Base-by-base conservation (phyloP, 352 stramenopile genomes). In the Phytophthora ohioensis region DNA sequence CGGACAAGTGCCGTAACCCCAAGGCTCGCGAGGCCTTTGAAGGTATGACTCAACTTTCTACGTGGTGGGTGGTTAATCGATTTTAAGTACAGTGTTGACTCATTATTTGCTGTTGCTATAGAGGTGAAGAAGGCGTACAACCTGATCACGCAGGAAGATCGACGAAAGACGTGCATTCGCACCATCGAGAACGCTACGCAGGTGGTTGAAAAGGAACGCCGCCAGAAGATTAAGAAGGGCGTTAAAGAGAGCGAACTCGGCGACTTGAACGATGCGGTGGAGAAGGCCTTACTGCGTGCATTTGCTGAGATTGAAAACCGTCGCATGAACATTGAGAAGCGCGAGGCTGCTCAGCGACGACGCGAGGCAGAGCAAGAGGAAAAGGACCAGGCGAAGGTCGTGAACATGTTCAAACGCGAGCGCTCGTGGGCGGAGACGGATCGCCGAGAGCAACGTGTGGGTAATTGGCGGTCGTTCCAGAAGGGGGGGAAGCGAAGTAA, bases 121-220 rank as follows among this genome's bases (percentile, higher is more conserved):
- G 87, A 95, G 80, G 75, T 96, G 54, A 95, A 78, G n/a, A 94
- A 95, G 69, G 87, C 88, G 45, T 87, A 97, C 70, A 87, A 94
- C n/a, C 65, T 90, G 21, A 83, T 96, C n/a, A 76, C 78, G 55
- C 89, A 96, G 43, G 88, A 94, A 71, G 90, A 96, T 51, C 84
- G 88, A 13, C 85, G 85, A n/a, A 94, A 94, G 70, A 89, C 73
- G 27, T 92, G 75, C 67, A 83, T 91, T 53, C 81, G 79, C n/a
- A 80, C 90, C 49, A 97, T 97, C 32, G 80, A 92, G 45, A 94
- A 90, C 48, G 82, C 87, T 9, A 85, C 71, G 7, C 75, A 87
- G 15, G 80, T 80, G 13, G 87, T 92, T 8, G 75, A 91, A 8
- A 94, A 94, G 45, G 90, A 97, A 49, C 83, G 87, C 4, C 77